phyloP scores from a whole-genome alignment of 2,329 filamentous ascomycete genomes.

The Neospermospora avenae region DNA sequence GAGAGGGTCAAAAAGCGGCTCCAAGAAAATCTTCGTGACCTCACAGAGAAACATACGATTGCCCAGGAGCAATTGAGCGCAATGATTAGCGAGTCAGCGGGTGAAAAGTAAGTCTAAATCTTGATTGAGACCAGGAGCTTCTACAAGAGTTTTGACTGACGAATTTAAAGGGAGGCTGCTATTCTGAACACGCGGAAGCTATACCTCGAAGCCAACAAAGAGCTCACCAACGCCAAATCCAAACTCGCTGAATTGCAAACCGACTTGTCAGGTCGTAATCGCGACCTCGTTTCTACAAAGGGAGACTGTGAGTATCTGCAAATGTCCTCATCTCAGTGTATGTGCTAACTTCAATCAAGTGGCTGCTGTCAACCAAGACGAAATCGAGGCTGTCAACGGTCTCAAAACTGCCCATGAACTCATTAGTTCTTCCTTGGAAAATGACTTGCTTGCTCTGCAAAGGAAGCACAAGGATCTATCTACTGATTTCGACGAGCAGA shows the following conservation, averaged over 20 bases:
- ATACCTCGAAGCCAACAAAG: slow-evolving; percentile 43
- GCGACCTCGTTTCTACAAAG: slow-evolving; percentile 51
- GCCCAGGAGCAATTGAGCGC: slow-evolving; percentile 56
- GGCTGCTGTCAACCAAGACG: slow-evolving; percentile 52
- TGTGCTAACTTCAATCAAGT: slow-evolving; percentile 39
- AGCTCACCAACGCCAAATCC: slow-evolving; percentile 47
- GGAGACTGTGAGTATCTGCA: slow-evolving; percentile 46
- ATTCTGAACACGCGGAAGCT: slow-evolving; percentile 51
- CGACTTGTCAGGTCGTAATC: slow-evolving; percentile 50
- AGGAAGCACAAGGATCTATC: slow-evolving; percentile 47
- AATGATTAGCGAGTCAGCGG: slow-evolving; percentile 48
- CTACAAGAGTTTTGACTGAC: slow-evolving; percentile 43
- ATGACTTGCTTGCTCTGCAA: slow-evolving; percentile 55
- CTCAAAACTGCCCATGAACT: slow-evolving; percentile 58
- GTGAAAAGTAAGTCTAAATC: slow-evolving; percentile 51
- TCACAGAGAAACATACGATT: slow-evolving; percentile 57
- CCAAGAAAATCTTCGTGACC: slow-evolving; percentile 52
- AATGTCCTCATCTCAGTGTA: slow-evolving; percentile 2
- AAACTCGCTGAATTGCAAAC: slow-evolving; percentile 43
- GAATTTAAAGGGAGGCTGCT: slow-evolving; percentile 49
- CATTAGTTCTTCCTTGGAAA: slow-evolving; percentile 55
- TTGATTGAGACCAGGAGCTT: slow-evolving; percentile 34
- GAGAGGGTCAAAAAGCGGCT: slow-evolving; percentile 48
- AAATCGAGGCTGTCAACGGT: slow-evolving; percentile 51
- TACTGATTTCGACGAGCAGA: slow-evolving; percentile 54